These are phyloP conservation scores for Lojkania enalia DNA, from an alignment of 2,329 filamentous ascomycete species.

Conservation along the genomic window DNA sequence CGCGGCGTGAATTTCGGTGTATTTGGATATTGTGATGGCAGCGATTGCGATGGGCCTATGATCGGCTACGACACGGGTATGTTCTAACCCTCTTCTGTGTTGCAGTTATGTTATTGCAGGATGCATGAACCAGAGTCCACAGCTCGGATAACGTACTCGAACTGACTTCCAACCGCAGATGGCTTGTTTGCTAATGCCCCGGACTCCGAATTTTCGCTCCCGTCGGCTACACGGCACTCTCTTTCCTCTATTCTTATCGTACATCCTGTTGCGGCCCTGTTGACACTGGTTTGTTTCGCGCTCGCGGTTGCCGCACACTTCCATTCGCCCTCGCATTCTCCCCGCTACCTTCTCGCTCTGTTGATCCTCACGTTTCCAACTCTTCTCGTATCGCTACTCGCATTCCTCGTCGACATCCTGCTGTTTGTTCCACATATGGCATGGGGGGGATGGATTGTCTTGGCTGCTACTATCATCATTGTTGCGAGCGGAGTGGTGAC, in stretches of 20 bases:
- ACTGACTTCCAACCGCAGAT: constrained; percentile 45
- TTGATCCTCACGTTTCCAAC: constrained; percentile 87
- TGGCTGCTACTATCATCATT: constrained; percentile 85
- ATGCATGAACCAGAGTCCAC: neutral
- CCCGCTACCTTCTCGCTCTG: constrained; percentile 80
- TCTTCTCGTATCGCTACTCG: constrained; percentile 78
- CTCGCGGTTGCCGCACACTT: constrained; percentile 82
- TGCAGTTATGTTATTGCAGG: neutral
- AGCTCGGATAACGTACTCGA: too few relatives aligned
- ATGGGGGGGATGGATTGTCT: constrained; percentile 93
- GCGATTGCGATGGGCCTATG: constrained; percentile 69
- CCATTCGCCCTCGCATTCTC: constrained; percentile 85
- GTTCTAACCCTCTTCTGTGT: constrained; percentile 39
- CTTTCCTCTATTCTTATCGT: constrained; percentile 91
- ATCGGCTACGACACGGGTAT: constrained; percentile 86
- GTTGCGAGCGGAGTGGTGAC: constrained; percentile 81
- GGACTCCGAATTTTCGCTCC: constrained; percentile 61
- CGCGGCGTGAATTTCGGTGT: constrained; percentile 83
- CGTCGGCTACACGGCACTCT: constrained; percentile 66
- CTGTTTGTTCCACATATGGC: constrained; percentile 91
- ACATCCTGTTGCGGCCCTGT: constrained; percentile 84
- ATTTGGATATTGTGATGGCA: constrained; percentile 79
- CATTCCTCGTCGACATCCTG: constrained; percentile 90
- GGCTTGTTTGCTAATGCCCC: constrained; percentile 52
- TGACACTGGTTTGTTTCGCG: constrained; percentile 82